A percentile compares a stretch with the other conserved stretches of the same genome.
Evolutionary conservation across 176 grass and related monocot species (phyloP).

Genomic region (Carex scoparia): DNA sequence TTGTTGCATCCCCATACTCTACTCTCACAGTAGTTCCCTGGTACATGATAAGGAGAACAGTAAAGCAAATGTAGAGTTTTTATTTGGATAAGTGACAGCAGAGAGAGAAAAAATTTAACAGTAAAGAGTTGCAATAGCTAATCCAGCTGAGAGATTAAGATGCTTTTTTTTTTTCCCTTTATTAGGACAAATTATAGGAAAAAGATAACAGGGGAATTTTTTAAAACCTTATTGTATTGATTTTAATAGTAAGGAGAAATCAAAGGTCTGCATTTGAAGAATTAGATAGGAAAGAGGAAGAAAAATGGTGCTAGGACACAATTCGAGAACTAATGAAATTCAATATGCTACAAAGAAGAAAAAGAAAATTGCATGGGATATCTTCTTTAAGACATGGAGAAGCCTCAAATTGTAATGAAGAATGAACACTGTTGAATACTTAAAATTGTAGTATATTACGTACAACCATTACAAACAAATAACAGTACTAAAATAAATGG

Average conservation of each 20-base stretch:
- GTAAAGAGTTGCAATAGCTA: background rate
- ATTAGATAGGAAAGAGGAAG: background rate
- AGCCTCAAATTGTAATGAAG: background rate
- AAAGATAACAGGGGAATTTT: background rate
- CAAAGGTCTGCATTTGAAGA: background rate
- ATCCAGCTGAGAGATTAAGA: background rate
- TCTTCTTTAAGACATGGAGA: background rate
- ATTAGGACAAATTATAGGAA: background rate
- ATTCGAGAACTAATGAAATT: background rate
- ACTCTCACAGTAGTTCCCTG: conserved; percentile 96
- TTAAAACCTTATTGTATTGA: too few species aligned
- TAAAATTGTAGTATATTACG: background rate
- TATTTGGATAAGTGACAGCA: background rate
- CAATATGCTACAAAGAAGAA: background rate
- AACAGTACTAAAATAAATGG: background rate
- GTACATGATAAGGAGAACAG: background rate
- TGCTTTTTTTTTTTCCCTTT: background rate
- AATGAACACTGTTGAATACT: background rate
- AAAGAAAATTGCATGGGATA: background rate
- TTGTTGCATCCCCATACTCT: conserved; percentile 76
- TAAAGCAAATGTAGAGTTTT: background rate
- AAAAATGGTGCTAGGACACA: background rate
- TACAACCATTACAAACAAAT: background rate
- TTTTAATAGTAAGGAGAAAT: background rate
- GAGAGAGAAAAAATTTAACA: background rate